Conservation (phyloP, 371 early-diverging fungal species). For the Actinomortierella ambigua region DNA sequence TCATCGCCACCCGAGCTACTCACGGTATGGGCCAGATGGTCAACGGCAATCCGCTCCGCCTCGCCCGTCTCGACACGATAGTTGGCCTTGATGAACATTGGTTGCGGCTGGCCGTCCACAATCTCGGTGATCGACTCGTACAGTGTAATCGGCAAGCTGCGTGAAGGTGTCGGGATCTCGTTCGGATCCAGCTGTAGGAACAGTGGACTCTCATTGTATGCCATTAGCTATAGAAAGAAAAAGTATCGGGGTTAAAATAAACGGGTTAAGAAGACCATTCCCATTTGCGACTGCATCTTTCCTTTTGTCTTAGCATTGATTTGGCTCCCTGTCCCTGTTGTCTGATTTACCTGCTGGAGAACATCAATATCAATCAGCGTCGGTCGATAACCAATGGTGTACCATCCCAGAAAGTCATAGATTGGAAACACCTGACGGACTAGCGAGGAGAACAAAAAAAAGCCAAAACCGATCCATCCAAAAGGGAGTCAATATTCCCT, state of each 20-base stretch:
- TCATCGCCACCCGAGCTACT: constrained; percentile 60
- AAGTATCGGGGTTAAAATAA: too few species aligned
- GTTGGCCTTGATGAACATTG: constrained; percentile 67
- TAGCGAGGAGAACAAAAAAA: constrained; percentile 24
- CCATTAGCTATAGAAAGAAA: constrained; percentile 56
- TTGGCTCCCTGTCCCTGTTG: background rate
- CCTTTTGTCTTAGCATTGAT: too few species aligned
- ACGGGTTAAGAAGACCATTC: too few species aligned
- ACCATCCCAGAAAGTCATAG: constrained; percentile 89
- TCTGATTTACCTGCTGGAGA: constrained; percentile 69
- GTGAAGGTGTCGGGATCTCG: constrained; percentile 49
- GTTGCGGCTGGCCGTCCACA: constrained; percentile 58
- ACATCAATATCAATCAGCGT: constrained; percentile 66
- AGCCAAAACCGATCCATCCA: background rate
- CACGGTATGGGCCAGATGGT: constrained; percentile 79
- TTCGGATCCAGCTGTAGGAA: constrained; percentile 79
- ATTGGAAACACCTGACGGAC: constrained; percentile 86
- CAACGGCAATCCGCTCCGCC: constrained; percentile 86
- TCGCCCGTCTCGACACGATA: constrained; percentile 85
- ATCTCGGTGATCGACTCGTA: constrained; percentile 84
- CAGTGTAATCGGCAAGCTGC: constrained; percentile 76
- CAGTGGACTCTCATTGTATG: constrained; percentile 77
- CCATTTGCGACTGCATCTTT: too few species aligned
- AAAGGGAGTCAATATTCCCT: too few species aligned
- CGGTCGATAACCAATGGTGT: constrained; percentile 68